Percentiles rank a stretch among this genome's conserved stretches.
These are phyloP conservation scores for Amanita jacksonii DNA, from an alignment of 768 basidiomycete species.

Conservation along the genomic window DNA sequence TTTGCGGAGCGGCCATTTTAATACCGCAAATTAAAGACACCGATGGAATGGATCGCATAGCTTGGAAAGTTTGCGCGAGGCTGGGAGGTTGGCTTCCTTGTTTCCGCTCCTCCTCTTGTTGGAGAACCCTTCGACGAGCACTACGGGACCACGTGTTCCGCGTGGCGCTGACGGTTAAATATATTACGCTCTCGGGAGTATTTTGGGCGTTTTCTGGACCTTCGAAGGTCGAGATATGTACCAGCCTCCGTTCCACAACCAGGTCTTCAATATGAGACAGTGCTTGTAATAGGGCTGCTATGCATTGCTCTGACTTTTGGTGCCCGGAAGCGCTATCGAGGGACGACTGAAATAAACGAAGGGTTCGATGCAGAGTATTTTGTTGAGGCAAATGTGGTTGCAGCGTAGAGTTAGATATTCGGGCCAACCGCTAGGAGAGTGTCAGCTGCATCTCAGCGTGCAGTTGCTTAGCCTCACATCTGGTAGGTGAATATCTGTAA, in stretches of 20 bases:
- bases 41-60: neutral
- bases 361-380: conserved; percentile 40
- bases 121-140: conserved; percentile 2
- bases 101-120: neutral
- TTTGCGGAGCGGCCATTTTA: conserved; percentile 13
- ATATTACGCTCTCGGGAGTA: neutral
- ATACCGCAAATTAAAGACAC: conserved; percentile 1
- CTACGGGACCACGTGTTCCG: conserved; percentile 12
- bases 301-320: neutral
- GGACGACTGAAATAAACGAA: conserved; percentile 15
- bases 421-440: conserved; percentile 22
- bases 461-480: conserved; percentile 43
- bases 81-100: too few relatives aligned
- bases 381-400: conserved; percentile 46
- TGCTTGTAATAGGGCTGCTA: neutral
- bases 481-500: conserved; percentile 49
- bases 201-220: neutral
- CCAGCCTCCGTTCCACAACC: neutral
- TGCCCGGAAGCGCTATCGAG: conserved; percentile 14
- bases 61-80: neutral
- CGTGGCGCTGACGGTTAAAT: conserved; percentile 6
- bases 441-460: neutral
- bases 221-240: neutral
- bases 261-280: neutral
- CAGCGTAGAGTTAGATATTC: conserved; percentile 30